phyloP scores from a whole-genome alignment of 139 green algal species.

The Chlamydomonas applanata region DNA sequence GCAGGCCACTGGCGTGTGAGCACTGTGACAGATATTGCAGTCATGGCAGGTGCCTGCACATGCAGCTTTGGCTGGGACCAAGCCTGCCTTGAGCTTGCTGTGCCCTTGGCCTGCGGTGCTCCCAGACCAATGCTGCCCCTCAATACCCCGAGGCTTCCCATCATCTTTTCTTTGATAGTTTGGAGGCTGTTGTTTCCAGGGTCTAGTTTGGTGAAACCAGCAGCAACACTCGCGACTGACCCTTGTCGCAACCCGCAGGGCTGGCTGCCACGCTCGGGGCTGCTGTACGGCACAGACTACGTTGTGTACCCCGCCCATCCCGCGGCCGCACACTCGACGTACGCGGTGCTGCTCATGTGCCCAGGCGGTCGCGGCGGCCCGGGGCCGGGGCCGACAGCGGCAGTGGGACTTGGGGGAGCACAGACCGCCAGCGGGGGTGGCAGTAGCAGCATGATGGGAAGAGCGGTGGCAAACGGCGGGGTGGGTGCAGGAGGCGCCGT shows the following conservation, averaged over 20 bases:
- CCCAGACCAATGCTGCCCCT: too few species aligned
- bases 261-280: constrained; percentile 55
- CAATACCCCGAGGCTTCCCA: too few species aligned
- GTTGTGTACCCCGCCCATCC: constrained; percentile 60
- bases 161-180: too few species aligned
- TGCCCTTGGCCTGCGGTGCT: too few species aligned
- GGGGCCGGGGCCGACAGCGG: background rate
- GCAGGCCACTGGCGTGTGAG: background rate
- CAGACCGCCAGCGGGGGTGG: background rate
- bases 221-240: background rate
- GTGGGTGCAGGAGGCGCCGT: too few species aligned
- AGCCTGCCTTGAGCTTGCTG: background rate
- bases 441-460: too few species aligned
- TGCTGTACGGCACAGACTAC: constrained; percentile 62
- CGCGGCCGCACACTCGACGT: constrained; percentile 39
- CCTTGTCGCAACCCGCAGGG: constrained; percentile 26
- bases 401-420: too few species aligned
- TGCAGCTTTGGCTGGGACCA: background rate
- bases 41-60: background rate
- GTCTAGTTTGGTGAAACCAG: too few species aligned
- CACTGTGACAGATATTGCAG: background rate
- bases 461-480: too few species aligned
- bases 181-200: too few species aligned
- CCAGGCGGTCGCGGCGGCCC: background rate
- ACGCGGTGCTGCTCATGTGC: constrained; percentile 35